Percentiles rank a stretch among this genome's conserved stretches.
Conservation (phyloP, 1,139 yeast species). For the Taphrina pruni region DNA sequence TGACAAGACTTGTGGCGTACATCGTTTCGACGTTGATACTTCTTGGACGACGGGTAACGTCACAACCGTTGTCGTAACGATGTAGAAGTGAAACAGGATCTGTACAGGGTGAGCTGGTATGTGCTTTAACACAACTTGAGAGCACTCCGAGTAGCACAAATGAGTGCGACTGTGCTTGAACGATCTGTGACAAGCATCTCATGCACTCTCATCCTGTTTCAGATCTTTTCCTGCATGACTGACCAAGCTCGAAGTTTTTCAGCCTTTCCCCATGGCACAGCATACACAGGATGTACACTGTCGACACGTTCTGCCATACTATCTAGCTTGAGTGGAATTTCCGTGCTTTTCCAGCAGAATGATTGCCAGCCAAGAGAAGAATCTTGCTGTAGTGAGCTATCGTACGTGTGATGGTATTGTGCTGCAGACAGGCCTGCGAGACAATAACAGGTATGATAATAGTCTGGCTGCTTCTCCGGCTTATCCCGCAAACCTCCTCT, state of each 20-base stretch:
- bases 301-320: slow-evolving; percentile 48
- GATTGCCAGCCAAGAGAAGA: slow-evolving; percentile 49
- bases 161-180: background rate
- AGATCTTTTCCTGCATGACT: slow-evolving; percentile 2
- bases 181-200: background rate
- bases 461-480: slow-evolving; percentile 81
- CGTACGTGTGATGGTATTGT: slow-evolving; percentile 59
- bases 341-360: slow-evolving; percentile 39
- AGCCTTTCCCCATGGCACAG: slow-evolving; percentile 59
- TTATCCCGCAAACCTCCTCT: slow-evolving; percentile 85
- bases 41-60: background rate
- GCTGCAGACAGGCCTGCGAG: slow-evolving; percentile 76
- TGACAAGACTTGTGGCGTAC: background rate
- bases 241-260: slow-evolving; percentile 48
- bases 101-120: background rate
- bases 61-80: background rate
- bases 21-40: background rate
- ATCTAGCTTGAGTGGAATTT: slow-evolving; percentile 26
- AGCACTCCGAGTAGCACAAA: background rate
- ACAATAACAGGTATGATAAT: slow-evolving; percentile 88
- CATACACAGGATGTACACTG: slow-evolving; percentile 68
- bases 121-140: background rate
- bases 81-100: background rate
- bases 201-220: background rate
- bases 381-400: slow-evolving; percentile 34